Percentiles rank a stretch among this genome's conserved stretches.
phyloP scores from a whole-genome alignment of 2,329 filamentous ascomycete genomes.

The Stagonosporopsis cucurbitacearum region DNA sequence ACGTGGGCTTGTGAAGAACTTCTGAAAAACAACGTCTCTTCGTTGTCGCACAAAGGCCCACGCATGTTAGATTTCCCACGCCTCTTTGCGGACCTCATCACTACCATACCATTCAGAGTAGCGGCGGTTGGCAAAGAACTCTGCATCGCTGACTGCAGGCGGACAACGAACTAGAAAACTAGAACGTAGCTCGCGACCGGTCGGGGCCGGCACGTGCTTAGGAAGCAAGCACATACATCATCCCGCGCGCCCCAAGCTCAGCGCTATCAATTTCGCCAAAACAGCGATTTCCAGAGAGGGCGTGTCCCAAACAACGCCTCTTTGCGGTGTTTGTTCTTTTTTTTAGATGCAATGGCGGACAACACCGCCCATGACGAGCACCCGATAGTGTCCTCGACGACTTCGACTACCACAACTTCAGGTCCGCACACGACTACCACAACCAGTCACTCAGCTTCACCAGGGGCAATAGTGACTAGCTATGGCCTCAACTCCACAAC shows the following conservation, averaged over 20 bases:
- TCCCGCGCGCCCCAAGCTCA: slow-evolving; percentile 17
- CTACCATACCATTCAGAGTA: not conserved
- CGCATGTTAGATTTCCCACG: not conserved
- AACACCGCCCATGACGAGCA: slow-evolving; percentile 15
- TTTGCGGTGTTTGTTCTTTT: slow-evolving; percentile 6
- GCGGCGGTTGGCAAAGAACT: slow-evolving; percentile 6
- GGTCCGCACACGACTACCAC: slow-evolving; percentile 42
- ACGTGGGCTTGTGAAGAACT: slow-evolving; percentile 5
- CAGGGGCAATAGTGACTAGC: slow-evolving; percentile 29
- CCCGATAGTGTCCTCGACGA: slow-evolving; percentile 24
- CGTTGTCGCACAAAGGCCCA: not conserved
- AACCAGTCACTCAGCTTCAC: slow-evolving; percentile 26
- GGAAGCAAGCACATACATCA: slow-evolving; percentile 22
- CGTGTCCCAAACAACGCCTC: slow-evolving; percentile 9
- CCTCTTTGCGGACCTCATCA: not conserved
- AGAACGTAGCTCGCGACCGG: slow-evolving; percentile 9
- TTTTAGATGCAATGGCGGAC: slow-evolving; percentile 22
- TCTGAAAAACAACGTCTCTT: not conserved
- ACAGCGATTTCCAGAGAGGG: slow-evolving; percentile 11
- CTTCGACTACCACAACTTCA: slow-evolving; percentile 37
- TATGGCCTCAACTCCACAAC: slow-evolving; percentile 36
- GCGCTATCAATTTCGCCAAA: slow-evolving; percentile 15
- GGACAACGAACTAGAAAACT: slow-evolving; percentile 22
- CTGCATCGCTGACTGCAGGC: slow-evolving; percentile 19
- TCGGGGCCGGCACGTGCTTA: slow-evolving; percentile 26